Evolutionary conservation across 768 basidiomycete genomes (phyloP), one percentile per base, ranked within the genome.

Genomic region (Mycena olivaceomarginata): DNA sequence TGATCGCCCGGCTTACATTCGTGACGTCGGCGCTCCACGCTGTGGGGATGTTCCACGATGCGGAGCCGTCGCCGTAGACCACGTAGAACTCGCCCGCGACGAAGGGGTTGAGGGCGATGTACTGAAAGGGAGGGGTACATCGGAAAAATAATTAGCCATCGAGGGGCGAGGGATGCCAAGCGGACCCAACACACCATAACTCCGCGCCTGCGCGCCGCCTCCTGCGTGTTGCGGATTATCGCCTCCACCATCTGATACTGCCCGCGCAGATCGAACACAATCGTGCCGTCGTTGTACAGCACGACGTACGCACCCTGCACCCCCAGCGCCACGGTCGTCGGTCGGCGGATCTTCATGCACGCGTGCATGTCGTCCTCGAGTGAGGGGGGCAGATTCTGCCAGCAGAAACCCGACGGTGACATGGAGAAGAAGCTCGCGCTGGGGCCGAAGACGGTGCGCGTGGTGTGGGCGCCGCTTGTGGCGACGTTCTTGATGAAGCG

Each of bases 51-150:
- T 66, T 67, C 72, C 72, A 74, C 25, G 51, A 20, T 16, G 65
- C 46, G 22, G 72, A 74, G 12, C 18, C 51, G 56, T 74, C 72
- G 20, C 72, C 72, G 53, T 63, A 67, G 10, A 74, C 72, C n/a
- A 56, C 64, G 25, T 74, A 74, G 56, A 37, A 74, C 31, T 74
- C 72, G 8, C 72, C 72, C 1, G 64, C 48, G 25, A 74, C 53
- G 65, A 67, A 66, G 4, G 72, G 72, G 20, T 67, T 74, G 13
- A 74, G 39, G 7, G 65, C 46, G 25, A 74, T 15, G 56, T 74
- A 74, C 72, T 74, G 31, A 8, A 51, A 16, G 18, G 7, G 18
- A 18, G 51, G 15, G 20, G 12, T 20, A 31, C 31, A 31, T 31
- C 31, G 31, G 31, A 20, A 51, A 51, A 16, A 13, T 45, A 11